Evolutionary conservation across 2,329 filamentous ascomycete species (phyloP).

Genomic region (Colletotrichum caudatum): DNA sequence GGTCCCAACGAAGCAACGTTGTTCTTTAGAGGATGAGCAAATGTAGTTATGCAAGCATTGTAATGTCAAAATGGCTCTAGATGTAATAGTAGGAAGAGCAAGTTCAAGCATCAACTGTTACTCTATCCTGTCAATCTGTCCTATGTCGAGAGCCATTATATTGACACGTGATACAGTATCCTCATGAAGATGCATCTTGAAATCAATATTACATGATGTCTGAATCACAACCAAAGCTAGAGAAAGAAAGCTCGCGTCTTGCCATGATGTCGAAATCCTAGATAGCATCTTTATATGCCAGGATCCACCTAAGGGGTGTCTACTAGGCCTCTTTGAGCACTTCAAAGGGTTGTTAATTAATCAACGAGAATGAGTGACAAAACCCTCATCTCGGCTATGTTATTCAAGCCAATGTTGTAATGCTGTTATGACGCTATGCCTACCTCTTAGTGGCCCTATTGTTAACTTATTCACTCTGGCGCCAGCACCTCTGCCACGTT

Average conservation of each 20-base stretch:
- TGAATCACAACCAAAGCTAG: neutral
- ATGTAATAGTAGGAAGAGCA: neutral
- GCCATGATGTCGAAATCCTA: neutral
- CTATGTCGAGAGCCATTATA: neutral
- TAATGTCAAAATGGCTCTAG: neutral
- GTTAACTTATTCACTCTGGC: no score
- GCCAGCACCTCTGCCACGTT: neutral
- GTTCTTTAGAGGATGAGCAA: no score
- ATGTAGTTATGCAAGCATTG: neutral
- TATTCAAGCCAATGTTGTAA: no score
- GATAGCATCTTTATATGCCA: neutral
- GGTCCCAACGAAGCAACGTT: no score
- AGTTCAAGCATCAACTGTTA: neutral
- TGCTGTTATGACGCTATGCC: no score
- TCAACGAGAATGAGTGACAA: no score
- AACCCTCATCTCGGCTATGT: no score
- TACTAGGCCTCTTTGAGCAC: no score
- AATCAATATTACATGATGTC: neutral
- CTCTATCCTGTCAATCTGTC: neutral
- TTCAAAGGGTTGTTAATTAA: no score
- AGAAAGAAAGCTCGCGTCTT: neutral
- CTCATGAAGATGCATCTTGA: neutral
- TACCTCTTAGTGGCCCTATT: no score
- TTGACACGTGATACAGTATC: neutral
- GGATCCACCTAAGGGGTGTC: no score